Percentiles rank a stretch among this genome's conserved stretches.
Conservation (phyloP, 495 filamentous ascomycete species). For the Corynascus novoguineensis region DNA sequence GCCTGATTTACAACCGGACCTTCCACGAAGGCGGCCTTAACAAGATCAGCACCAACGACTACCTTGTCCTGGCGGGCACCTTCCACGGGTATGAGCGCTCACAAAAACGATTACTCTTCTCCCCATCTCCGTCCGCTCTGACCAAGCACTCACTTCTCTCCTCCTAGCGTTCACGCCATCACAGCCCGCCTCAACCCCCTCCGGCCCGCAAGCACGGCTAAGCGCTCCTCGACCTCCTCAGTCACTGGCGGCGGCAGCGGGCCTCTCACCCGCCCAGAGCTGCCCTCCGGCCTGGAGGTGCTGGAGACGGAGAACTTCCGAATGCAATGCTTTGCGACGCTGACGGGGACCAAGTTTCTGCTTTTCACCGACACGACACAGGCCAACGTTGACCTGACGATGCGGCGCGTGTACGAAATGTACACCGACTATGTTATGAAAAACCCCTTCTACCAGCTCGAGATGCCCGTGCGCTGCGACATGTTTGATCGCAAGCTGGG, state of each 20-base stretch:
- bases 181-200: slow-evolving; percentile 70
- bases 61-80: slow-evolving; percentile 93
- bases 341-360: slow-evolving; percentile 93
- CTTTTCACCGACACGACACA: slow-evolving; percentile 91
- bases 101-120: not conserved
- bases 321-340: slow-evolving; percentile 87
- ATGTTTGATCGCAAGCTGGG: slow-evolving; percentile 82
- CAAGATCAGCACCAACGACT: slow-evolving; percentile 88
- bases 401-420: slow-evolving; percentile 82
- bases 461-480: slow-evolving; percentile 96
- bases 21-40: slow-evolving; percentile 75
- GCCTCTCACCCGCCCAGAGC: slow-evolving; percentile 47
- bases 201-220: slow-evolving; percentile 31
- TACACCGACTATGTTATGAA: slow-evolving; percentile 99
- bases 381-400: slow-evolving; percentile 74
- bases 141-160: slow-evolving; percentile 4
- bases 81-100: slow-evolving; percentile 85
- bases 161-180: slow-evolving; percentile 81
- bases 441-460: slow-evolving; percentile 95
- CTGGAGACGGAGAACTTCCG: slow-evolving; percentile 89
- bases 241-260: slow-evolving; percentile 32
- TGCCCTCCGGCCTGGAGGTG: slow-evolving; percentile 72
- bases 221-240: slow-evolving; percentile 38
- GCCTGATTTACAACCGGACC: slow-evolving; percentile 89
- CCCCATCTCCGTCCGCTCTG: slow-evolving; percentile 1